Evolutionary conservation across 78 protist genomes (phyloP).

Genomic region (Dictyostelium intermedium): DNA sequence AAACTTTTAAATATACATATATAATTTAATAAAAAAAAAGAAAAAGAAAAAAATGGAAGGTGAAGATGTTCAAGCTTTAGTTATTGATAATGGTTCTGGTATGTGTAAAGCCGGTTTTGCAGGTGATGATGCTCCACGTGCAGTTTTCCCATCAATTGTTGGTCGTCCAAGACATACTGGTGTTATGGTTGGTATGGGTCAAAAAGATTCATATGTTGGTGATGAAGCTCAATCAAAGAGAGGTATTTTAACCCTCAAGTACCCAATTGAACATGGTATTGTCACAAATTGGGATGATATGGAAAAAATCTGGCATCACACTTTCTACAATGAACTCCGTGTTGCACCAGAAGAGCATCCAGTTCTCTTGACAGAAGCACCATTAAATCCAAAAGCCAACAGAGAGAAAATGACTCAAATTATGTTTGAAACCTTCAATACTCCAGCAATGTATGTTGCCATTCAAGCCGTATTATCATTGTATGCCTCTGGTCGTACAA

Average conservation of each 20-base stretch:
- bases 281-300: constrained; percentile 99
- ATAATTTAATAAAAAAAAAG: not conserved
- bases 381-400: constrained; percentile 86
- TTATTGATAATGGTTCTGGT: constrained; percentile 94
- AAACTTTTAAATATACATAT: too few species aligned
- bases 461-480: constrained; percentile 94
- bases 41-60: not conserved
- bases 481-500: constrained; percentile 93
- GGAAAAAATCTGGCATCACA: constrained; percentile 95
- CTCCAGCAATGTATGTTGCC: constrained; percentile 92
- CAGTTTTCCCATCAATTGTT: constrained; percentile 92
- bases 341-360: constrained; percentile 94
- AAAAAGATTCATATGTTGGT: constrained; percentile 67
- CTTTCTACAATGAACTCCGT: constrained; percentile 93
- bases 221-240: constrained; percentile 72
- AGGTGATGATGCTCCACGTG: constrained; percentile 94
- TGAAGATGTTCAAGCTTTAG: constrained; percentile 2
- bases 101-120: constrained; percentile 96
- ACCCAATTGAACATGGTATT: constrained; percentile 92
- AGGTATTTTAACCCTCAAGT: constrained; percentile 89
- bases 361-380: constrained; percentile 83
- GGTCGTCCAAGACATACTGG: constrained; percentile 93
- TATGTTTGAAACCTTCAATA: constrained; percentile 98
- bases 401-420: constrained; percentile 95
- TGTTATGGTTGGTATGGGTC: constrained; percentile 91